A percentile compares a stretch with the other conserved stretches of the same genome.
These are phyloP conservation scores for Magnusiomyces suaveolens DNA, from an alignment of 1,139 yeast species.

Conservation along the genomic window DNA sequence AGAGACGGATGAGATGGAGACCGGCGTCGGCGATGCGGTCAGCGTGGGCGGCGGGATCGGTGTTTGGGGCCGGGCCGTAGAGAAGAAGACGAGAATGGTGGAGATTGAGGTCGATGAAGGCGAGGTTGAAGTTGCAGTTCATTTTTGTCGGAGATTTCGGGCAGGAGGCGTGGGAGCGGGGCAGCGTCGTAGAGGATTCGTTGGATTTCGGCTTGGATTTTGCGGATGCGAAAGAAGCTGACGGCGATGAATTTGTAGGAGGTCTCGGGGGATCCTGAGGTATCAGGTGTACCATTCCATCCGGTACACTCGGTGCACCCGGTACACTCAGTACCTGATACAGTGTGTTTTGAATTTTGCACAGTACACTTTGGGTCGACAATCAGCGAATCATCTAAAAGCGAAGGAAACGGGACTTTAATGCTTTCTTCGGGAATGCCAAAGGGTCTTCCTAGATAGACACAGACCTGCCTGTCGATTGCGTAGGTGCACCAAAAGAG, in stretches of 20 bases:
- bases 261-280: conserved; percentile 20
- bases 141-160: conserved; percentile 51
- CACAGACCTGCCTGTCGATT: conserved; percentile 68
- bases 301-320: conserved; percentile 28
- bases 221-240: conserved; percentile 57
- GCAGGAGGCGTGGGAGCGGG: conserved; percentile 54
- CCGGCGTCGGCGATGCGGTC: conserved; percentile 54
- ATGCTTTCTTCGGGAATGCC: conserved; percentile 64
- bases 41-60: too few relatives aligned
- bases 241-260: conserved; percentile 60
- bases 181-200: conserved; percentile 59
- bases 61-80: conserved; percentile 78
- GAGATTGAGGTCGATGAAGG: conserved; percentile 64
- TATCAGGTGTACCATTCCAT: conserved; percentile 12
- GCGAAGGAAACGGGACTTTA: conserved; percentile 59
- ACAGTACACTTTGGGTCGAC: conserved; percentile 44
- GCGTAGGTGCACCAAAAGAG: conserved; percentile 86
- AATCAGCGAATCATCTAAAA: conserved; percentile 60
- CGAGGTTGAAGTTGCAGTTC: conserved; percentile 66
- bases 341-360: conserved; percentile 28
- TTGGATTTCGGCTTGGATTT: conserved; percentile 70
- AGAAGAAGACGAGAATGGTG: conserved; percentile 61
- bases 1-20: conserved; percentile 54
- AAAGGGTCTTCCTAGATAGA: conserved; percentile 62
- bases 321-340: conserved; percentile 23